Evolutionary conservation across 1,284 basidiomycete species (phyloP).

Genomic region (Fomitopsis schrenkii): DNA sequence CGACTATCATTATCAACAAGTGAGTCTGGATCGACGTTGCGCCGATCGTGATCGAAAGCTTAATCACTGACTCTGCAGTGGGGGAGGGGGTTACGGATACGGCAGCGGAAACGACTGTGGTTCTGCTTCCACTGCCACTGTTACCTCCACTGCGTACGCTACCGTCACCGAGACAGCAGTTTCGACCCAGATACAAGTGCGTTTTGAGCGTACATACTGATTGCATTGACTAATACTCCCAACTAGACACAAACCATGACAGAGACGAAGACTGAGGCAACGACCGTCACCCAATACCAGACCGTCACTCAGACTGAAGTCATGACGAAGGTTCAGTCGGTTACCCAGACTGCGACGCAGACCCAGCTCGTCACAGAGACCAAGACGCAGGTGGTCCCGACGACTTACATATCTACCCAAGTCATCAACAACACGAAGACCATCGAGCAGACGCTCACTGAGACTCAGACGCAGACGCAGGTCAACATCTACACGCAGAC

Average conservation of each 20-base stretch:
- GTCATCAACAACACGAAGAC: conserved; percentile 45
- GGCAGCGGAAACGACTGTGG: conserved; percentile 17
- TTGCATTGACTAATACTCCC: not conserved
- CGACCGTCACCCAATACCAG: conserved; percentile 26
- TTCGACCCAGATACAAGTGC: conserved; percentile 29
- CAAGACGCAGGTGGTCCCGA: conserved; percentile 50
- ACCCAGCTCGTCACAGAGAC: conserved; percentile 38
- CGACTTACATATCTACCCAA: conserved; percentile 65
- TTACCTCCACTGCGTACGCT: conserved; percentile 26
- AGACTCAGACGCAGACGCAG: conserved; percentile 19
- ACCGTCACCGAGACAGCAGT: conserved; percentile 37
- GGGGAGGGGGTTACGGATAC: conserved; percentile 7
- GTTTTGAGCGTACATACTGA: not conserved
- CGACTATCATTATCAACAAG: conserved; percentile 57
- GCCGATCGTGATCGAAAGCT: not conserved
- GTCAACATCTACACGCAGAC: conserved; percentile 43
- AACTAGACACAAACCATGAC: conserved; percentile 13
- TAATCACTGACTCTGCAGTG: conserved; percentile 1
- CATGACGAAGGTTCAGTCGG: conserved; percentile 25
- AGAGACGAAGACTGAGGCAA: conserved; percentile 29
- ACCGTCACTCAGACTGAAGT: conserved; percentile 16
- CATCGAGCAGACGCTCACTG: conserved; percentile 24
- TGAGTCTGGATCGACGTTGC: conserved; percentile 16
- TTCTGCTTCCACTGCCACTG: conserved; percentile 25
- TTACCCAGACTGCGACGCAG: conserved; percentile 39